Evolutionary conservation across 106 monocot genomes (phyloP).

Genomic region (Dendrobium nobile): DNA sequence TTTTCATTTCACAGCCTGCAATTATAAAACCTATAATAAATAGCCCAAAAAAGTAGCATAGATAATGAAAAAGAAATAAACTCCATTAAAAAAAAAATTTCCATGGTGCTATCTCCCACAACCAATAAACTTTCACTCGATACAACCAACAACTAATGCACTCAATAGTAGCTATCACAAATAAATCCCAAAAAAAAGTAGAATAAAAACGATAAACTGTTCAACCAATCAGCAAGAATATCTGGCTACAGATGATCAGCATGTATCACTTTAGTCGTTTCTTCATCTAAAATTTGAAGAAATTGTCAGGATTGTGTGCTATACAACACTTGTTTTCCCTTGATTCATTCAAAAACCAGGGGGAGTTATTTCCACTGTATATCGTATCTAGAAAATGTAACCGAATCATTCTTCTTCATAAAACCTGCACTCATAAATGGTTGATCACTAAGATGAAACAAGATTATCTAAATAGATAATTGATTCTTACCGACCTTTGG

Average conservation of each 20-base stretch:
- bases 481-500: background rate
- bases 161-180: background rate
- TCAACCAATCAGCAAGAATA: background rate
- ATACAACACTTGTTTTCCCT: background rate
- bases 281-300: conserved; percentile 11
- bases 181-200: background rate
- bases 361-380: background rate
- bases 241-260: background rate
- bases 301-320: background rate
- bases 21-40: too few relatives aligned
- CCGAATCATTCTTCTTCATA: background rate
- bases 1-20: too few relatives aligned
- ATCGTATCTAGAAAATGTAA: background rate
- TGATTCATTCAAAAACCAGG: background rate
- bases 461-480: background rate
- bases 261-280: background rate
- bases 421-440: background rate
- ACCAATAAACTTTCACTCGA: background rate
- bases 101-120: background rate
- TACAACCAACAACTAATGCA: background rate
- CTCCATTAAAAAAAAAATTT: background rate
- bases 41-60: background rate
- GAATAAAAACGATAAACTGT: background rate
- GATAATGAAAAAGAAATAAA: background rate
- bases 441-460: background rate